Base-by-base conservation (phyloP, 2,329 filamentous ascomycete species). In the Pyricularia pennisetigena region DNA sequence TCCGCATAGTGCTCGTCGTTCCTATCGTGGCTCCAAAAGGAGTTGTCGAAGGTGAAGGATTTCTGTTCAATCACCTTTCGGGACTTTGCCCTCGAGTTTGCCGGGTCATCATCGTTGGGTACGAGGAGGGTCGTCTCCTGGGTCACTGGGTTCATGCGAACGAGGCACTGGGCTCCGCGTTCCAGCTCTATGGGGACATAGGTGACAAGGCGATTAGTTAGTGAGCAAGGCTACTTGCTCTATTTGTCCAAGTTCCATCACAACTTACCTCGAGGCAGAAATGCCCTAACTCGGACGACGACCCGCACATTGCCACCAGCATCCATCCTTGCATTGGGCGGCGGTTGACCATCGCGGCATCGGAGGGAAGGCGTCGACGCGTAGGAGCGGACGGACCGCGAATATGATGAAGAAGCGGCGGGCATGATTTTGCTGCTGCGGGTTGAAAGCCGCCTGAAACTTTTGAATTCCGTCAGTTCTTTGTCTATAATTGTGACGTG, bases 41-140 rank as follows among this genome's bases (percentile, higher is more conserved):
- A 98, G 76, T 93, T 97, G 82, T 99, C 95, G 77, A 99, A 99
- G 2, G 92, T 94, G 75, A 99, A 99, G 0, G 84, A 86, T 80
- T 96, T 97, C 76, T 97, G 92, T 75, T 97, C 93, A 68, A 91
- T 82, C 8, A 90, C 82, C 77, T 90, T 94, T 70, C 92, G 88
- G 57, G 87, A 86, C 78, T 88, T 90, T 3, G 85, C 82, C 71
- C 85, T 84, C 64, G 82, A 76, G 71, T 86, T 88, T 59, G 81
- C 81, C 20, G 82, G 80, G 69, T 84, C 83, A 57, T 79, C 74
- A 72, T 77, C 76, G 67, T 80, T 79, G 32, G 82, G 77, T 72
- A 81, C 78, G 63, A 88, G 83, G 4, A 99, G 85, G 1, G 87
- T 96, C 1, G 95, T 99, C 76, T 87, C 86, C 79, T 99, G 93